Evolutionary conservation across 2,329 filamentous ascomycete species (phyloP).

Genomic region (Elsinoe ampelina): DNA sequence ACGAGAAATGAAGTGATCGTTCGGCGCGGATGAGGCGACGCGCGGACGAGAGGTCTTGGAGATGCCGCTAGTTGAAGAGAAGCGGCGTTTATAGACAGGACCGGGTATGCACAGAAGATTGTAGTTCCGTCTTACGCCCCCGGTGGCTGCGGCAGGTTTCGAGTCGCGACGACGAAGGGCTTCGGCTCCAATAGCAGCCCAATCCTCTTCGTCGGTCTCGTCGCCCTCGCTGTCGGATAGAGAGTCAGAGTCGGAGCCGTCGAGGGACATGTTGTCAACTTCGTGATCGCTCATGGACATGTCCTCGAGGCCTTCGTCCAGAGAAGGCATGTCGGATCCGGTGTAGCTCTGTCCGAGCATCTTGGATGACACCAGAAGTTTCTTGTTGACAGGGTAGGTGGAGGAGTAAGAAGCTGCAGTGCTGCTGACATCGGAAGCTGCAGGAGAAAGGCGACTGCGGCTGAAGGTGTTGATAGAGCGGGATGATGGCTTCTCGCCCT

Average conservation of each 20-base stretch:
- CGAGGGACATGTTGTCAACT: constrained; percentile 90
- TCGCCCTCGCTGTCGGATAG: constrained; percentile 40
- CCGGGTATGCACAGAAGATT: constrained; percentile 17
- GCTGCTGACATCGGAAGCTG: constrained; percentile 39
- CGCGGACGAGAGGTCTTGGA: constrained; percentile 14
- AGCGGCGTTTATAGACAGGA: constrained; percentile 13
- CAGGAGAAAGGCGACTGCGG: constrained; percentile 36
- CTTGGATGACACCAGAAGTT: neutral
- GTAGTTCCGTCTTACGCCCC: constrained; percentile 16
- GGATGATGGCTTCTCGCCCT: constrained; percentile 47
- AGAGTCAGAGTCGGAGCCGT: constrained; percentile 62
- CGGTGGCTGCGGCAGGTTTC: constrained; percentile 24
- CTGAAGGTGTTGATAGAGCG: constrained; percentile 30
- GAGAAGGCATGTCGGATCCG: constrained; percentile 17
- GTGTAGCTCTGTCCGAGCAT: constrained; percentile 16
- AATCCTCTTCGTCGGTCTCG: constrained; percentile 91
- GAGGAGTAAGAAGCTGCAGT: constrained; percentile 28
- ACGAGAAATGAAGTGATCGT: constrained; percentile 6
- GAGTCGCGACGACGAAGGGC: constrained; percentile 60
- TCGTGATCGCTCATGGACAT: constrained; percentile 69
- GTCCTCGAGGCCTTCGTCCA: constrained; percentile 29
- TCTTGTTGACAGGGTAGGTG: constrained; percentile 22
- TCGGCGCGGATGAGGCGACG: constrained; percentile 13
- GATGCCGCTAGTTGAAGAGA: constrained; percentile 14
- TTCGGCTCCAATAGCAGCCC: constrained; percentile 80